Conservation (phyloP, 2,329 filamentous ascomycete species). For the Talaromyces sp. region DNA sequence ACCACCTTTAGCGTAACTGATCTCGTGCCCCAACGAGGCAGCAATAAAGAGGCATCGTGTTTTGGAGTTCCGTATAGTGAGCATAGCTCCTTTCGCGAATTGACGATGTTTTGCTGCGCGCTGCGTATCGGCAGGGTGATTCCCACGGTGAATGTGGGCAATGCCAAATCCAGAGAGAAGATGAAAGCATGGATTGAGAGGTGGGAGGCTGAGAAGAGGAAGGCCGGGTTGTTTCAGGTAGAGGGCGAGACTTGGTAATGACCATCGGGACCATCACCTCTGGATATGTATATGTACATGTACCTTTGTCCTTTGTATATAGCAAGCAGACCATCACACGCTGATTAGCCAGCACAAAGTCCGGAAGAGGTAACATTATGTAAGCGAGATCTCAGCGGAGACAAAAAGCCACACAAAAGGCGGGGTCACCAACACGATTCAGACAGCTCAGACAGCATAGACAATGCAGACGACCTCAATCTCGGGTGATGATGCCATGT, state of each 20-base stretch:
- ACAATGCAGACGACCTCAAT: neutral
- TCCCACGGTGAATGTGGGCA: constrained; percentile 86
- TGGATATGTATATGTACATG: neutral
- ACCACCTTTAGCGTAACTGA: constrained; percentile 68
- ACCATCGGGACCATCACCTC: too few species aligned
- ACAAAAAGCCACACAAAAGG: neutral
- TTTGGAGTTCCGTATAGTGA: constrained; percentile 95
- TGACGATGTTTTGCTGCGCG: constrained; percentile 88
- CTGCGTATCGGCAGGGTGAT: constrained; percentile 84
- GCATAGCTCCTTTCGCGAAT: constrained; percentile 89
- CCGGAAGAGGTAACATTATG: neutral
- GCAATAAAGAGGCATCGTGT: constrained; percentile 75
- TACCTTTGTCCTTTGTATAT: neutral
- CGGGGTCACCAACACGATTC: neutral
- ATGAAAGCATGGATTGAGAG: constrained; percentile 65
- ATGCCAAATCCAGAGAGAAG: constrained; percentile 58
- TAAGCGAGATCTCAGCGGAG: neutral
- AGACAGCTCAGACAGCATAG: too few species aligned
- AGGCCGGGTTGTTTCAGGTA: constrained; percentile 56
- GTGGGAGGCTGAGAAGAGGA: constrained; percentile 61
- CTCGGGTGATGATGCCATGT: too few species aligned
- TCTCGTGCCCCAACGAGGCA: constrained; percentile 76
- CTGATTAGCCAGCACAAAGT: neutral
- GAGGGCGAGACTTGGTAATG: constrained; percentile 33
- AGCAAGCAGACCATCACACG: neutral